phyloP scores from a whole-genome alignment of 805 yeast species.

The Saccharomycopsis malanga region DNA sequence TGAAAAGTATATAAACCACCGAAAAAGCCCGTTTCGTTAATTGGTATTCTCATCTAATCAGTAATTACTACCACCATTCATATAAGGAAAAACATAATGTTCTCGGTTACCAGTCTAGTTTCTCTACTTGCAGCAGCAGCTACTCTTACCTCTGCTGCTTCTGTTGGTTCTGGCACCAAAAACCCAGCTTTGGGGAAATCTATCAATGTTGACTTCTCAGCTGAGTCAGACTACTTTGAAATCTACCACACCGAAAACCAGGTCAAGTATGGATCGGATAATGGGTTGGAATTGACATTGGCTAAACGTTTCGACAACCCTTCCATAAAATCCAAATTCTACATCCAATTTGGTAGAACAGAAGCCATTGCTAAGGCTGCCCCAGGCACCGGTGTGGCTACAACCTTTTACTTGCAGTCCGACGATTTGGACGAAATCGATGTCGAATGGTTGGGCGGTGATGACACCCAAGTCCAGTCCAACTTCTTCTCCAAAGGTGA shows the following conservation, averaged over 20 bases:
- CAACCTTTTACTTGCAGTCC: slow-evolving; percentile 67
- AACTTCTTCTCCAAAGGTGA: slow-evolving; percentile 79
- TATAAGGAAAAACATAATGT: neutral
- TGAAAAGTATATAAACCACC: too few species aligned
- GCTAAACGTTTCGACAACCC: slow-evolving; percentile 70
- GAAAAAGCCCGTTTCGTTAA: too few species aligned
- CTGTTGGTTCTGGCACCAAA: slow-evolving; percentile 7
- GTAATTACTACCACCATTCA: neutral
- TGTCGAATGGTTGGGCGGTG: slow-evolving; percentile 82
- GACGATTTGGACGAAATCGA: slow-evolving; percentile 81
- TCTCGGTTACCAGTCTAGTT: neutral
- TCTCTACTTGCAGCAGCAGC: slow-evolving; percentile 8
- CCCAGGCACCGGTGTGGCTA: slow-evolving; percentile 71
- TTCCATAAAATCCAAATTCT: slow-evolving; percentile 65
- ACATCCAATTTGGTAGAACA: slow-evolving; percentile 83
- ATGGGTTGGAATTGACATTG: slow-evolving; percentile 58
- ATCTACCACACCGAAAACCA: neutral
- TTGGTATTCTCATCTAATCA: neutral
- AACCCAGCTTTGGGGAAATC: slow-evolving; percentile 18
- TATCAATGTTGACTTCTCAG: slow-evolving; percentile 12
- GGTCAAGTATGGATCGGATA: slow-evolving; percentile 32
- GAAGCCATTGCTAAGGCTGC: slow-evolving; percentile 71
- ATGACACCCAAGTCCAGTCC: slow-evolving; percentile 64
- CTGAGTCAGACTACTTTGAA: slow-evolving; percentile 4
- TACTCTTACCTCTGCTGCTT: neutral